Evolutionary conservation across 306 rosid genomes (phyloP).

Genomic region (Prunus mongolica): DNA sequence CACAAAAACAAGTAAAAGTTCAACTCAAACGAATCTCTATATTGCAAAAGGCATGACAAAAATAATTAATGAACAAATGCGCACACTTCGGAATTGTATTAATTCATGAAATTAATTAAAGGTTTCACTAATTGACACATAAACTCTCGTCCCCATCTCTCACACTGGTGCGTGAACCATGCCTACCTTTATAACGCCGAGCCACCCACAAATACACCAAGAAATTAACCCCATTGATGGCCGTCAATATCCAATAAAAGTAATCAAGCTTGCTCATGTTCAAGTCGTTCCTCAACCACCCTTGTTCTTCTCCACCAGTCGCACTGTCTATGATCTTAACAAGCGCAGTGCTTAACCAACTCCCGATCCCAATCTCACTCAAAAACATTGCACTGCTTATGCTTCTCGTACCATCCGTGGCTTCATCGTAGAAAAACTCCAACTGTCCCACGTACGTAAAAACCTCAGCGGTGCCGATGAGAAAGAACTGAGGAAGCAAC

Average conservation of each 20-base stretch:
- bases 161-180: neutral
- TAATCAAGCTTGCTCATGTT: conserved; percentile 39
- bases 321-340: conserved; percentile 33
- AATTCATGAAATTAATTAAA: too few relatives aligned
- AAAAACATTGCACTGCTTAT: conserved; percentile 54
- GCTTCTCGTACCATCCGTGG: conserved; percentile 61
- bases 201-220: conserved; percentile 35
- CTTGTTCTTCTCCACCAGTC: conserved; percentile 35
- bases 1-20: neutral
- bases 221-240: conserved; percentile 36
- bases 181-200: conserved; percentile 23
- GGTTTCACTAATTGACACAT: neutral
- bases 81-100: neutral
- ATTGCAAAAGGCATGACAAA: too few relatives aligned
- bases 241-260: conserved; percentile 51
- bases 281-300: conserved; percentile 48
- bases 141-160: conserved; percentile 8
- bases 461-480: conserved; percentile 54
- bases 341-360: conserved; percentile 47
- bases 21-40: too few relatives aligned
- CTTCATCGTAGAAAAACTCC: conserved; percentile 66
- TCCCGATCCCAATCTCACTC: conserved; percentile 50
- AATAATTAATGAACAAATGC: neutral
- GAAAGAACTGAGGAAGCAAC: conserved; percentile 59
- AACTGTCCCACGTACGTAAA: conserved; percentile 65